A percentile compares a stretch with the other conserved stretches of the same genome.
phyloP scores from a whole-genome alignment of 805 yeast genomes.

The Nakazawaea laoshanensis region DNA sequence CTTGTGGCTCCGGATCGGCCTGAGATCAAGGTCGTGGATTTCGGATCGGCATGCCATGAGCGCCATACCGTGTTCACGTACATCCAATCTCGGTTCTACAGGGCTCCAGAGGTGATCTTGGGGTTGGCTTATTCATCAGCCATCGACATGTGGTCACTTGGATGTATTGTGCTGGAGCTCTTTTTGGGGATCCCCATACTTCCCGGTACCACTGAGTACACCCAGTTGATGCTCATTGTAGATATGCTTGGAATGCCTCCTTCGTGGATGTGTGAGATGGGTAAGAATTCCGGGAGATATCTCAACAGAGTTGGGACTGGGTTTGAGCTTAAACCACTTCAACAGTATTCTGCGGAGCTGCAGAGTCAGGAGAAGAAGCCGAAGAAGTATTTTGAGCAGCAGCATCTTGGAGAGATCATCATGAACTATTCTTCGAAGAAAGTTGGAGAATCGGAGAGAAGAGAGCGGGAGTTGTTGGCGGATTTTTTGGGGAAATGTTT shows the following conservation, averaged over 20 bases:
- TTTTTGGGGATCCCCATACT: slow-evolving; percentile 83
- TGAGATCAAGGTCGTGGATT: slow-evolving; percentile 86
- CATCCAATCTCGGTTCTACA: slow-evolving; percentile 85
- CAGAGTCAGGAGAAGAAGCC: slow-evolving; percentile 65
- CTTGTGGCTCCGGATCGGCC: slow-evolving; percentile 75
- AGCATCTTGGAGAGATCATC: slow-evolving; percentile 62
- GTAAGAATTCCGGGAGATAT: slow-evolving; percentile 70
- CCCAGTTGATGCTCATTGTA: slow-evolving; percentile 76
- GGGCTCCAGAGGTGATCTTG: slow-evolving; percentile 90
- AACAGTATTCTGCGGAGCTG: slow-evolving; percentile 45
- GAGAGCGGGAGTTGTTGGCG: slow-evolving; percentile 59
- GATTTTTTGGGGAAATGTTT: slow-evolving; percentile 76
- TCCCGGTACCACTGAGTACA: slow-evolving; percentile 92
- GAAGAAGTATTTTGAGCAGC: slow-evolving; percentile 68
- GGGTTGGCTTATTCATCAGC: slow-evolving; percentile 90
- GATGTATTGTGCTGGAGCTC: slow-evolving; percentile 51
- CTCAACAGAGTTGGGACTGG: slow-evolving; percentile 32
- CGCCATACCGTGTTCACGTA: slow-evolving; percentile 84
- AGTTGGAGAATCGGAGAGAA: slow-evolving; percentile 61
- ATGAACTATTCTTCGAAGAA: slow-evolving; percentile 55
- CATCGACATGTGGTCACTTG: slow-evolving; percentile 74
- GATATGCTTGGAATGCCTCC: slow-evolving; percentile 86
- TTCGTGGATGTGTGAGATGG: slow-evolving; percentile 94
- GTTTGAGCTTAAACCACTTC: slow-evolving; percentile 25
- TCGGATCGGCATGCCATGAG: slow-evolving; percentile 93